Base-by-base conservation (phyloP, 352 stramenopile species). In the Elongisporangium senticosum region DNA sequence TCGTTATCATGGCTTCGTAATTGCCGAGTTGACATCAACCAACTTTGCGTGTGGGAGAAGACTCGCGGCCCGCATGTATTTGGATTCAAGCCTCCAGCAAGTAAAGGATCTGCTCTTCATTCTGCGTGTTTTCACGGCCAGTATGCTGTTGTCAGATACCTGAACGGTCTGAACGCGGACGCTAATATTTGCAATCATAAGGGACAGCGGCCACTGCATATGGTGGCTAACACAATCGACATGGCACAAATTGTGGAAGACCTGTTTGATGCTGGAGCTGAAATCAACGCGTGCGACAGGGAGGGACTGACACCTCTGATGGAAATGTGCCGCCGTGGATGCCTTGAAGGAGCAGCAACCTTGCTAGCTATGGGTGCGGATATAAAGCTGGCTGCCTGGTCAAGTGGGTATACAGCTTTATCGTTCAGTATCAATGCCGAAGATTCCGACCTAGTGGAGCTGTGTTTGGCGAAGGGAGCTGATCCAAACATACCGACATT, bases 261-360 rank as follows among this genome's bases (percentile, higher is more conserved):
- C 7, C 60, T 94, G 4, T 66, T 89, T 40, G 64, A 74, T 49
- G 70, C 68, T 19, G 79, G 77, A 4, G 86, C 82, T 8, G 72
- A 77, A 22, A 68, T 94, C 47, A 65, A 95, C 48, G 70, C 74
- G 5, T 65, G 64, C 13, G 84, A 95, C 53, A 80, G 74, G 15
- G 61, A 83, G 22, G 86, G 86, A 1, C 61, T 83, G 53, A 95
- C 86, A n/a, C 80, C 86, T 4, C 69, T 95, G 15, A 91, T 94
- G 82, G 65, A 69, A 14, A 90, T 94, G 76, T 89, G 81, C 26
- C 60, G 61, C 2, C 64, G 63, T 24, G 69, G 68, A 3, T 93
- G 74, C 10, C 57, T 89, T 4, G 86, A 94, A 79, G 84, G 83
- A 4, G 72, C 77, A 8, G 71, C 80, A 15, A 91, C 80, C 10